phyloP scores from a whole-genome alignment of 1,139 yeast species.

The Groenewaldozyma auringiensis region DNA sequence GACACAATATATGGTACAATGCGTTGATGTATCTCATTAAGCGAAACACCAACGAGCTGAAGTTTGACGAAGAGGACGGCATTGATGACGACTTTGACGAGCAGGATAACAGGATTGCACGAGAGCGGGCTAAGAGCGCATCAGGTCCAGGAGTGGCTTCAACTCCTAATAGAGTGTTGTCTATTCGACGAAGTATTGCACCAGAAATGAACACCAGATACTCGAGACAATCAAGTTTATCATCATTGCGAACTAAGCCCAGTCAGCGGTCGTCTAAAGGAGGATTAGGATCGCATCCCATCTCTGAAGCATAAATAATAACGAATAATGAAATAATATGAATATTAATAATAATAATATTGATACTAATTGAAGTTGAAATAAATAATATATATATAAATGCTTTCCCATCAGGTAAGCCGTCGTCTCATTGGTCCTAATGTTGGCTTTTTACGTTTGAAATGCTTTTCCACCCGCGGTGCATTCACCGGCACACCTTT shows the following conservation, averaged over 20 bases:
- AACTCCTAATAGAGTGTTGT: slow-evolving; percentile 16
- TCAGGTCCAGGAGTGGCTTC: slow-evolving; percentile 10
- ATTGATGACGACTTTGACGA: slow-evolving; percentile 18
- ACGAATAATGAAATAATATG: neutral
- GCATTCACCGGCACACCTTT: neutral
- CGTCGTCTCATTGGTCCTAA: neutral
- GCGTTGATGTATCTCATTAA: slow-evolving; percentile 71
- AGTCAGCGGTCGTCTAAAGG: neutral
- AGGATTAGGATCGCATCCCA: neutral
- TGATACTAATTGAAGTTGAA: too few relatives aligned
- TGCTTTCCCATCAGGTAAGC: too few relatives aligned
- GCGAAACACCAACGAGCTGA: slow-evolving; percentile 56
- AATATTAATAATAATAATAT: too few relatives aligned
- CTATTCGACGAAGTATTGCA: slow-evolving; percentile 25
- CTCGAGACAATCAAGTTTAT: slow-evolving; percentile 1
- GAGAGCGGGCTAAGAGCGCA: slow-evolving; percentile 19
- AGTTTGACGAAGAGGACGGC: slow-evolving; percentile 34
- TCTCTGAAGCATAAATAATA: neutral
- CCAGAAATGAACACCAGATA: slow-evolving; percentile 24
- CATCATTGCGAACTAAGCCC: neutral
- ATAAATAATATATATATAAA: too few relatives aligned
- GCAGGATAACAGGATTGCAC: slow-evolving; percentile 16
- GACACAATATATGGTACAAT: slow-evolving; percentile 90
- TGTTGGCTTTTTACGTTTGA: neutral
- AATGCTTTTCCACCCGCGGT: neutral